Percentiles rank a stretch among this genome's conserved stretches.
Evolutionary conservation across 139 green algal genomes (phyloP).

Genomic region (Auxenochlorella pyrenoidosa): DNA sequence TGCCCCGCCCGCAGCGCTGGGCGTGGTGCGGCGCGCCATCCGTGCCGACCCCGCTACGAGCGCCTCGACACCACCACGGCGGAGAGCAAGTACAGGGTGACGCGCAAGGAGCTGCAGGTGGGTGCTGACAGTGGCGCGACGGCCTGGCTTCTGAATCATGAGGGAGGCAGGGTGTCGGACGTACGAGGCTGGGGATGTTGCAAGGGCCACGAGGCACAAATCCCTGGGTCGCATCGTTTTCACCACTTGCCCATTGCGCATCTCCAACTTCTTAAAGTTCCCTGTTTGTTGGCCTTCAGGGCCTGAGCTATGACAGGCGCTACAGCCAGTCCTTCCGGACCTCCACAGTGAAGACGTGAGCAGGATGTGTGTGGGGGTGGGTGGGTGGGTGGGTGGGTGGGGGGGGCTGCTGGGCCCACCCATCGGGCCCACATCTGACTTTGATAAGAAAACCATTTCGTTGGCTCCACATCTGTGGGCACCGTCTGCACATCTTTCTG

Average conservation of each 20-base stretch:
- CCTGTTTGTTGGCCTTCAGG: neutral
- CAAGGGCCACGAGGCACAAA: no score
- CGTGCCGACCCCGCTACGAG: neutral
- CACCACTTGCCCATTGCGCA: no score
- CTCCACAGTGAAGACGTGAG: neutral
- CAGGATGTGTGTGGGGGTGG: neutral
- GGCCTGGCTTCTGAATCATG: no score
- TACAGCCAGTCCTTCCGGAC: neutral
- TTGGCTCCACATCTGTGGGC: no score
- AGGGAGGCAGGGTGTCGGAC: no score
- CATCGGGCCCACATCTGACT: neutral
- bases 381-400: neutral
- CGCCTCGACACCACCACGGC: neutral
- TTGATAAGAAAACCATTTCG: neutral
- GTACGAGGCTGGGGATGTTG: no score
- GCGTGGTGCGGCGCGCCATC: neutral
- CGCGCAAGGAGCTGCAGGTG: neutral
- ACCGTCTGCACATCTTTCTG: no score
- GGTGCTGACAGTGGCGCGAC: no score
- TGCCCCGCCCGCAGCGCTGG: neutral
- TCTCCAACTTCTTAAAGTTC: no score
- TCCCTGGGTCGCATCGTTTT: no score
- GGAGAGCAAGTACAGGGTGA: neutral
- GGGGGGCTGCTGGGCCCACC: neutral
- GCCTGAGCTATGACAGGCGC: neutral